phyloP scores from a whole-genome alignment of 2,329 filamentous ascomycete species.

The Pseudocercospora cruenta region DNA sequence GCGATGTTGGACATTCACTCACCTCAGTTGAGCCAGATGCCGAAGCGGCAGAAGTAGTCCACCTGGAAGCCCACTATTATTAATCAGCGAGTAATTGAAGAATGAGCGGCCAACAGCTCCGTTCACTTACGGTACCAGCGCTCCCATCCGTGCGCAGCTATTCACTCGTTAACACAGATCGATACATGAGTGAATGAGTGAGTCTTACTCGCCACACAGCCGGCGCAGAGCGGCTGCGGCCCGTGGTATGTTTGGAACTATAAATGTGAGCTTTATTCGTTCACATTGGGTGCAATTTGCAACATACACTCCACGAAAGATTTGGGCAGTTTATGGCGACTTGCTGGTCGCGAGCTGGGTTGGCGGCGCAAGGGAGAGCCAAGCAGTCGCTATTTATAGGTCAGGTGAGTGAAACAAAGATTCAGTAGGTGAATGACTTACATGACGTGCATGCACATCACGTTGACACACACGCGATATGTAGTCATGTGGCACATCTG shows the following conservation, averaged over 20 bases:
- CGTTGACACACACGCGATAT: not conserved
- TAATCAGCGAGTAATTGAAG: not conserved
- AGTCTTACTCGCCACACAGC: not conserved
- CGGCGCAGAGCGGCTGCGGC: not conserved
- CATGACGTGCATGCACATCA: not conserved
- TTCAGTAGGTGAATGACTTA: not conserved
- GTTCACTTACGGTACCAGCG: not conserved
- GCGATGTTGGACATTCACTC: not conserved
- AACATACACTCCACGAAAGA: not conserved
- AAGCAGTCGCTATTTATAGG: not conserved
- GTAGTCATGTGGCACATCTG: not conserved
- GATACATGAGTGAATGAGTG: not conserved
- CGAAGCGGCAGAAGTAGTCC: not conserved
- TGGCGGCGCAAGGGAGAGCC: not conserved
- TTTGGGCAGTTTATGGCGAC: not conserved
- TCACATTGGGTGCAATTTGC: too few species aligned
- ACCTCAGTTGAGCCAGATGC: not conserved
- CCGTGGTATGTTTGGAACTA: not conserved
- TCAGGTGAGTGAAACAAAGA: not conserved
- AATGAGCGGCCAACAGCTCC: not conserved
- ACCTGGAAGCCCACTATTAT: not conserved
- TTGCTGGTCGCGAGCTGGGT: not conserved
- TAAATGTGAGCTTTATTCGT: too few species aligned
- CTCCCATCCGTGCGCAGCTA: not conserved
- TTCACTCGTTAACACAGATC: not conserved